Evolutionary conservation across 208 protist genomes (phyloP).

Genomic region (Crithidia bombi): DNA sequence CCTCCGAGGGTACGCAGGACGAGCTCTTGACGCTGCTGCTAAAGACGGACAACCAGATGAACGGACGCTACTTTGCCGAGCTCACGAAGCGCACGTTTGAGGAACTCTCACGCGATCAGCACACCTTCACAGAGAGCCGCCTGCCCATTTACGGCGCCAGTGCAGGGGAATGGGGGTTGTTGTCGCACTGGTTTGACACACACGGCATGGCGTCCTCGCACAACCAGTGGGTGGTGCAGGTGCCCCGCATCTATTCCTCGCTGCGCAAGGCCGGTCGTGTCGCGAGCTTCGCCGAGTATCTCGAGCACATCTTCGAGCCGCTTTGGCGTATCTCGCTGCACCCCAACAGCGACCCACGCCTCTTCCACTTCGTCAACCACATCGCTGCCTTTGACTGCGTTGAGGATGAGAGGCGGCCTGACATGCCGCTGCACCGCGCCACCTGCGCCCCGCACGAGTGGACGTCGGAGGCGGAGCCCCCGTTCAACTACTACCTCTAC

Average conservation of each 20-base stretch:
- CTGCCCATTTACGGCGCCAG: slow-evolving; percentile 90
- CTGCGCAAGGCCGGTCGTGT: slow-evolving; percentile 83
- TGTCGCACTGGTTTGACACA: slow-evolving; percentile 97
- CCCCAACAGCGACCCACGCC: slow-evolving; percentile 93
- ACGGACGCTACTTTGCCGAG: slow-evolving; percentile 97
- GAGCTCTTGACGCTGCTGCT: slow-evolving; percentile 97
- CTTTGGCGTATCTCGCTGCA: slow-evolving; percentile 98
- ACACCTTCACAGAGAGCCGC: slow-evolving; percentile 94
- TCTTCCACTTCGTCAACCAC: slow-evolving; percentile 97
- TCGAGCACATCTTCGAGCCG: slow-evolving; percentile 98
- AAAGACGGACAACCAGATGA: slow-evolving; percentile 98
- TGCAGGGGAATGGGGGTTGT: slow-evolving; percentile 94
- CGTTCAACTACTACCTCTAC: slow-evolving; percentile 99
- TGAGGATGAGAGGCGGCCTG: slow-evolving; percentile 95
- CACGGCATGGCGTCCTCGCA: slow-evolving; percentile 96
- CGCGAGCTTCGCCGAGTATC: slow-evolving; percentile 94
- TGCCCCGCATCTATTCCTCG: slow-evolving; percentile 95
- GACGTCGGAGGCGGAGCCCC: slow-evolving; percentile 95
- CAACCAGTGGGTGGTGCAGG: slow-evolving; percentile 98
- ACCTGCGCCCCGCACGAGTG: slow-evolving; percentile 90
- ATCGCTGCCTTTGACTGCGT: slow-evolving; percentile 98
- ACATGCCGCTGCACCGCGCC: slow-evolving; percentile 62
- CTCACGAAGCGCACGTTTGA: slow-evolving; percentile 96
- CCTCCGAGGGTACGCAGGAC: slow-evolving; percentile 63
- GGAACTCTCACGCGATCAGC: slow-evolving; percentile 94